Base-by-base conservation (phyloP, 257 asterid species). In the Paraleonurus japonicus region DNA sequence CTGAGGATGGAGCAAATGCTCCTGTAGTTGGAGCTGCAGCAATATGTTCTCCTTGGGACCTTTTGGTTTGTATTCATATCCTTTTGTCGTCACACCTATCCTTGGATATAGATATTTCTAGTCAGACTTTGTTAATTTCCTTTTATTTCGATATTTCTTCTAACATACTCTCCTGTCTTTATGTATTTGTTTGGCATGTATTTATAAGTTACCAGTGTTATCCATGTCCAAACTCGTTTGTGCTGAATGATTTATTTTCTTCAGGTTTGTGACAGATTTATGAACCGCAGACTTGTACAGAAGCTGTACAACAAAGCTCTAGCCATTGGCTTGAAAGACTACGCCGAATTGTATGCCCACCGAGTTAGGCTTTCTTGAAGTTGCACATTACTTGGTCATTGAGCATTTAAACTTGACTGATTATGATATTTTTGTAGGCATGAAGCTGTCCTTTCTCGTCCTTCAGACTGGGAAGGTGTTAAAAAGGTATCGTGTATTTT, bases 21-120 rank as follows among this genome's bases (percentile, higher is more conserved):
- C 91, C 96, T 39, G 61, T 93, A 47, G 73, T 73, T 70, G 98
- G 97, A 72, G 97, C 97, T 75, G 98, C 95, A 72, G 90, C 97
- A 67, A 81, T 93, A 53, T 93, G 97, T 78, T 90, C 91, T 72
- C 89, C 98, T 71, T 93, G 98, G 98, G 98, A 90, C 86, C 96
- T 86, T 82, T 76, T 84, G 97, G 98, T 93, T 51, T 77, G 96
- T 81, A 71, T 58, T 64, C 37, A 2, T 17, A 17, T 24, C n/a
- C 8, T 63, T 20, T 24, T 63, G 43, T 22, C 22, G 17, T 35
- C 24, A 53, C 45, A 11, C 41, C 37, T 55, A 28, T 54, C 41
- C 61, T 19, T 64, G 22, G 20, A 41, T 51, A n/a, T 13, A 61
- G 57, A 79, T 53, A 57, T 48, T 54, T 53, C 50, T 23, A 35